Conservation (phyloP, 2,329 filamentous ascomycete genomes). For the Acrocalymma vagum region DNA sequence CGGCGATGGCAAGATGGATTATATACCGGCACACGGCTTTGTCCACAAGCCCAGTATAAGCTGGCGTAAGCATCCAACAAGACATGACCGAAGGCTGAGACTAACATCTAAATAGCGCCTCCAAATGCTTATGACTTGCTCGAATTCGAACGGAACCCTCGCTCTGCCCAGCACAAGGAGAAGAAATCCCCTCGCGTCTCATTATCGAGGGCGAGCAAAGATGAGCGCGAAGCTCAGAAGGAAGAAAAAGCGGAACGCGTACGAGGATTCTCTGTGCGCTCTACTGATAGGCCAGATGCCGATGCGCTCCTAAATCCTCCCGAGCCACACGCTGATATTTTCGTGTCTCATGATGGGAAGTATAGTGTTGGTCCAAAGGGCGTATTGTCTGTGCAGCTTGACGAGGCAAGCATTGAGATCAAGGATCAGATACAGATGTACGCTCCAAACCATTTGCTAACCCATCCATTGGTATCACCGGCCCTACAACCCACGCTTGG, state of each 20-base stretch:
- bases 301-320: slow-evolving; percentile 12
- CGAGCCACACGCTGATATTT: slow-evolving; percentile 19
- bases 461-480: slow-evolving; percentile 90
- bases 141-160: slow-evolving; percentile 50
- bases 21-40: slow-evolving; percentile 88
- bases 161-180: slow-evolving; percentile 10
- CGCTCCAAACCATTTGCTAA: slow-evolving; percentile 82
- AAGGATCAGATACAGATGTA: slow-evolving; percentile 94
- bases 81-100: background rate
- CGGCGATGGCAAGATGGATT: slow-evolving; percentile 77
- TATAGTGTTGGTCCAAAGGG: slow-evolving; percentile 44
- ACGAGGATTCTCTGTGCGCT: slow-evolving; percentile 42
- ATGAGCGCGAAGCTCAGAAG: slow-evolving; percentile 43
- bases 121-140: slow-evolving; percentile 79
- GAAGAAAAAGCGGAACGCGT: slow-evolving; percentile 43
- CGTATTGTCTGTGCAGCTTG: slow-evolving; percentile 72
- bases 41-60: slow-evolving; percentile 86
- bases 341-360: slow-evolving; percentile 44
- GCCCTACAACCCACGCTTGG: slow-evolving; percentile 88
- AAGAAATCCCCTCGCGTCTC: slow-evolving; percentile 15
- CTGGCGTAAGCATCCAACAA: slow-evolving; percentile 67
- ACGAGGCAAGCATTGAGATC: slow-evolving; percentile 70
- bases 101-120: slow-evolving; percentile 60
- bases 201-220: slow-evolving; percentile 20
- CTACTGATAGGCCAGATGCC: slow-evolving; percentile 26